phyloP scores from a whole-genome alignment of 1,284 basidiomycete genomes.

The Trametes hirsuta region DNA sequence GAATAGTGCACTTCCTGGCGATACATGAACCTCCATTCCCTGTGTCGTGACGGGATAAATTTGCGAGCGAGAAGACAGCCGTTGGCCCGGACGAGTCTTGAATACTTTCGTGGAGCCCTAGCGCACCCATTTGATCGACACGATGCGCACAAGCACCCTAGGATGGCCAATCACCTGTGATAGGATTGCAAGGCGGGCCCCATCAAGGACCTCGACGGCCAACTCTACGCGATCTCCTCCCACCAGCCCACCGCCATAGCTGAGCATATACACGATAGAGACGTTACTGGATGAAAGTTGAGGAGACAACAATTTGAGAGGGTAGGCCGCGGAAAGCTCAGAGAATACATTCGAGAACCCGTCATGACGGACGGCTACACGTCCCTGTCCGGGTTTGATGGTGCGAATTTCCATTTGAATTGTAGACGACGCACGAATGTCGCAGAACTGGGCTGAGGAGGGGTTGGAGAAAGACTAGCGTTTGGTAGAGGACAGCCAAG shows the following conservation, averaged over 20 bases:
- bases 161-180: slow-evolving; percentile 67
- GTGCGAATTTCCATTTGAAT: slow-evolving; percentile 4
- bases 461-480: background rate
- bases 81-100: slow-evolving; percentile 64
- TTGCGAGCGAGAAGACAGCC: slow-evolving; percentile 23
- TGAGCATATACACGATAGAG: slow-evolving; percentile 79
- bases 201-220: slow-evolving; percentile 60
- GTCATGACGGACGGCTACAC: slow-evolving; percentile 54
- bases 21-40: slow-evolving; percentile 58
- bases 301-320: slow-evolving; percentile 89
- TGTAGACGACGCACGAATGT: background rate
- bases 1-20: slow-evolving; percentile 60
- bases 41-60: slow-evolving; percentile 43
- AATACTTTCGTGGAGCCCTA: slow-evolving; percentile 96
- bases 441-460: background rate
- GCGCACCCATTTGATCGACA: background rate
- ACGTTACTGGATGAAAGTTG: slow-evolving; percentile 51
- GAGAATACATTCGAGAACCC: slow-evolving; percentile 67
- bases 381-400: slow-evolving; percentile 41
- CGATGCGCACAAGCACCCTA: slow-evolving; percentile 6
- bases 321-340: slow-evolving; percentile 82
- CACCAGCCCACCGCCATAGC: slow-evolving; percentile 94
- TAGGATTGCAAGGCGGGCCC: slow-evolving; percentile 66
- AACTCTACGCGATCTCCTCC: slow-evolving; percentile 82
- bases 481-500: background rate